Conservation (phyloP, 2,329 filamentous ascomycete species). For the Cercospora sp. region DNA sequence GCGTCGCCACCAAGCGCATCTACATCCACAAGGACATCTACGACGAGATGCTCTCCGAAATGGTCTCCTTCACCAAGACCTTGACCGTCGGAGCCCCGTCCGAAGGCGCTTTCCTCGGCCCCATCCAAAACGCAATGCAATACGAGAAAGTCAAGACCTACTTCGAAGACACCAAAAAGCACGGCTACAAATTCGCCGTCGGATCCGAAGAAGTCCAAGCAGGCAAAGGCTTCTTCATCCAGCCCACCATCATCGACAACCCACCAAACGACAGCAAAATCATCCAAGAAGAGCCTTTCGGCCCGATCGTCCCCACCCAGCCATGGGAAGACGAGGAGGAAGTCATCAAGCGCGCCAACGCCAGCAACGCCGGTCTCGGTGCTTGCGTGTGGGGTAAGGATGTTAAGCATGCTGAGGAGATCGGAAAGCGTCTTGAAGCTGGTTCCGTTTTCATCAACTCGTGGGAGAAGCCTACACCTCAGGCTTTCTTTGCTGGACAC, state of each 20-base stretch:
- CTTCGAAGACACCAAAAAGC: conserved; percentile 42
- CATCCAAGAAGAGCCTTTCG: conserved; percentile 54
- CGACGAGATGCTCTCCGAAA: conserved; percentile 49
- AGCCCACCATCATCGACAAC: conserved; percentile 51
- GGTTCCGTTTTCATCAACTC: conserved; percentile 60
- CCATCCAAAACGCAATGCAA: conserved; percentile 61
- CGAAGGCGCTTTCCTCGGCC: conserved; percentile 55
- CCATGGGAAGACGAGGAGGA: conserved; percentile 51
- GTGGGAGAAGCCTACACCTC: conserved; percentile 50
- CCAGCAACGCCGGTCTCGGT: conserved; percentile 53
- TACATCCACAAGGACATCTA: conserved; percentile 61
- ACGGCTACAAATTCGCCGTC: conserved; percentile 54
- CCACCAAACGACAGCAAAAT: conserved; percentile 45
- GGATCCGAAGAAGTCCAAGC: conserved; percentile 53
- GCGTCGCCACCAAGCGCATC: conserved; percentile 55
- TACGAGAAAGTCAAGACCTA: conserved; percentile 52
- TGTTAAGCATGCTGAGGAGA: conserved; percentile 50
- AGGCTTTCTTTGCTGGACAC: conserved; percentile 68
- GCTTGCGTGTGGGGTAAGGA: conserved; percentile 57
- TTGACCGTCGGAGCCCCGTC: conserved; percentile 48
- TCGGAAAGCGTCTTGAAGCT: conserved; percentile 53
- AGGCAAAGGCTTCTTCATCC: conserved; percentile 46
- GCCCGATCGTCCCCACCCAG: conserved; percentile 51
- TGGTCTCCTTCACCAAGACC: conserved; percentile 49
- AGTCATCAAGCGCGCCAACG: conserved; percentile 52